Evolutionary conservation across 306 rosid species (phyloP).

Genomic region (Lotus japonicus): DNA sequence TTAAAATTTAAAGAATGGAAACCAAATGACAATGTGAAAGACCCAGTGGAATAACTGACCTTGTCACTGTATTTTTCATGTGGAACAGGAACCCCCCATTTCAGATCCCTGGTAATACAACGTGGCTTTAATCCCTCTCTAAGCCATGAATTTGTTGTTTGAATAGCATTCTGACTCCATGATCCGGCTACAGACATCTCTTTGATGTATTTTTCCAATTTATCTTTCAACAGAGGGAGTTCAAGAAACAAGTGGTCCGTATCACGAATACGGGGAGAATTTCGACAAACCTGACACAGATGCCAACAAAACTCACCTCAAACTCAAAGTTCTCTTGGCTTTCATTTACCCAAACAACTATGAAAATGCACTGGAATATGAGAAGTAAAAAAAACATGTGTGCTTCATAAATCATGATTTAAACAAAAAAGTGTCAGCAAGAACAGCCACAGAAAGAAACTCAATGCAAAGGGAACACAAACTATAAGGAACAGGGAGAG

Average conservation of each 20-base stretch:
- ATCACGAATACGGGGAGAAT: conserved; percentile 68
- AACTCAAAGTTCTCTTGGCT: conserved; percentile 1
- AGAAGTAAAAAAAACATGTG: not conserved
- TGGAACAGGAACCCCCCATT: conserved; percentile 99
- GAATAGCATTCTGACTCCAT: conserved; percentile 97
- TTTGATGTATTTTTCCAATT: conserved; percentile 59
- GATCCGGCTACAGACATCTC: conserved; percentile 70
- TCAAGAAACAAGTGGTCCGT: conserved; percentile 92
- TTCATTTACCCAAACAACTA: conserved; percentile 8
- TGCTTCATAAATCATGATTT: not conserved
- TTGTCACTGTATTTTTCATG: conserved; percentile 80
- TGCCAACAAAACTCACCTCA: not conserved
- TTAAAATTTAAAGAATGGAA: not conserved
- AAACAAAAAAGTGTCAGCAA: not conserved
- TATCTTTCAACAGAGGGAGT: conserved; percentile 72
- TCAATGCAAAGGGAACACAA: not conserved
- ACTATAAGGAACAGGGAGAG: not conserved
- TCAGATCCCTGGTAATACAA: conserved; percentile 90
- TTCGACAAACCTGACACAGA: conserved; percentile 62
- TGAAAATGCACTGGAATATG: not conserved
- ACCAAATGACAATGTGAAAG: not conserved
- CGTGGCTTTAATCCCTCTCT: conserved; percentile 77
- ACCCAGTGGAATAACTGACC: conserved; percentile 40
- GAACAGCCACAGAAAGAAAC: not conserved
- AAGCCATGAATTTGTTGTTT: conserved; percentile 84